Conservation (phyloP, 2,329 filamentous ascomycete species). For the Dactylellina haptotyla region DNA sequence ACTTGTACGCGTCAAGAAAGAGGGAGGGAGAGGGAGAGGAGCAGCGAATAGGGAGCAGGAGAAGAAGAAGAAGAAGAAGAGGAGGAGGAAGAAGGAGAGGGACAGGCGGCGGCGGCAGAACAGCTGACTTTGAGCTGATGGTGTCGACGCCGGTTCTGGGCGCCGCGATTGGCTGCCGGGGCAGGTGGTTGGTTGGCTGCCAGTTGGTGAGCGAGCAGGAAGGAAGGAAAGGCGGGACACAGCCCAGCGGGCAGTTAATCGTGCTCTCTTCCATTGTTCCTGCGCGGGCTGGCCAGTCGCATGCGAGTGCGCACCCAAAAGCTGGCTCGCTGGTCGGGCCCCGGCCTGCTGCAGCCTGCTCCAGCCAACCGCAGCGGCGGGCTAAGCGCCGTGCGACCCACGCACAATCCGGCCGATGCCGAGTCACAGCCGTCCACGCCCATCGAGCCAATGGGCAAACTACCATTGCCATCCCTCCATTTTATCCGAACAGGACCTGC, state of each 20-base stretch:
- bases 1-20: slow-evolving; percentile 34
- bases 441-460: slow-evolving; percentile 31
- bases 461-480: slow-evolving; percentile 10
- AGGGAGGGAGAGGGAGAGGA: background rate
- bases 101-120: slow-evolving; percentile 1
- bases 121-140: slow-evolving; percentile 54
- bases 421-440: slow-evolving; percentile 7
- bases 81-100: slow-evolving; percentile 2
- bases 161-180: slow-evolving; percentile 29
- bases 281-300: background rate
- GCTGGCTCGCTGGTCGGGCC: background rate
- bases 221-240: slow-evolving; percentile 31
- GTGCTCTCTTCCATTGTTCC: slow-evolving; percentile 23
- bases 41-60: background rate
- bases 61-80: slow-evolving; percentile 4
- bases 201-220: no score
- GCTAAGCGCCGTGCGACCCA: slow-evolving; percentile 40
- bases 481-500: slow-evolving; percentile 38
- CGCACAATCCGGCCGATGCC: slow-evolving; percentile 49
- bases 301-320: background rate
- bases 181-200: slow-evolving; percentile 8
- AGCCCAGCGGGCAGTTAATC: slow-evolving; percentile 1
- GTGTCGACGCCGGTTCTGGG: slow-evolving; percentile 20
- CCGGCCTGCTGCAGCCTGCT: background rate
- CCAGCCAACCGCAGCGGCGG: slow-evolving; percentile 34